phyloP scores from a whole-genome alignment of 2,329 filamentous ascomycete genomes.

The Cordyceps cateniannulata region DNA sequence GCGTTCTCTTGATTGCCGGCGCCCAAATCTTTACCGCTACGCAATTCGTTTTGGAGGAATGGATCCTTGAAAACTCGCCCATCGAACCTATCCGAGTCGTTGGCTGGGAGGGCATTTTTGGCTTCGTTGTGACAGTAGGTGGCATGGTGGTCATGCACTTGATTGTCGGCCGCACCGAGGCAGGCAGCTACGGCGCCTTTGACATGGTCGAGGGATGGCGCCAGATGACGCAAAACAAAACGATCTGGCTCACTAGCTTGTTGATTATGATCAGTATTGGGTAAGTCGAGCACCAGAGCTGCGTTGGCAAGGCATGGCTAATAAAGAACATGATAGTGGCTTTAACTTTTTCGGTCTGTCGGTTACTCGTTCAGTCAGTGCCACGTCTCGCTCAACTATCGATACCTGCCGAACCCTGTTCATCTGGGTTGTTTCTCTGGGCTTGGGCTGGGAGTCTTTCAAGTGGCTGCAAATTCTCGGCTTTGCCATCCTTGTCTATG shows the following conservation, averaged over 20 bases:
- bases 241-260: slow-evolving; percentile 70
- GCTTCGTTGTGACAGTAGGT: slow-evolving; percentile 70
- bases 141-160: slow-evolving; percentile 78
- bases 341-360: slow-evolving; percentile 99
- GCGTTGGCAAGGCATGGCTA: slow-evolving; percentile 16
- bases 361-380: slow-evolving; percentile 82
- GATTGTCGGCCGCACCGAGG: slow-evolving; percentile 65
- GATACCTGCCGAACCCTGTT: slow-evolving; percentile 96
- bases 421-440: slow-evolving; percentile 93
- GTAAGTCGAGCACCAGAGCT: slow-evolving; percentile 37
- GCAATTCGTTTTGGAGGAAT: slow-evolving; percentile 94
- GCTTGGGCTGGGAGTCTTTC: slow-evolving; percentile 93
- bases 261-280: slow-evolving; percentile 98
- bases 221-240: slow-evolving; percentile 66
- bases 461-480: slow-evolving; percentile 93
- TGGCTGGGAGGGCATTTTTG: slow-evolving; percentile 93
- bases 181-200: slow-evolving; percentile 76
- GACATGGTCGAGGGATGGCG: slow-evolving; percentile 81
- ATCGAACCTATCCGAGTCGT: slow-evolving; percentile 83
- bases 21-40: slow-evolving; percentile 96
- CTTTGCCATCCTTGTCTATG: slow-evolving; percentile 87
- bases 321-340: slow-evolving; percentile 47
- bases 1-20: slow-evolving; percentile 83
- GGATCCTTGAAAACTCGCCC: slow-evolving; percentile 62
- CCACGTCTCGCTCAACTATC: slow-evolving; percentile 90